Evolutionary conservation across 805 yeast species (phyloP).

Genomic region (Myxozyma udenii): DNA sequence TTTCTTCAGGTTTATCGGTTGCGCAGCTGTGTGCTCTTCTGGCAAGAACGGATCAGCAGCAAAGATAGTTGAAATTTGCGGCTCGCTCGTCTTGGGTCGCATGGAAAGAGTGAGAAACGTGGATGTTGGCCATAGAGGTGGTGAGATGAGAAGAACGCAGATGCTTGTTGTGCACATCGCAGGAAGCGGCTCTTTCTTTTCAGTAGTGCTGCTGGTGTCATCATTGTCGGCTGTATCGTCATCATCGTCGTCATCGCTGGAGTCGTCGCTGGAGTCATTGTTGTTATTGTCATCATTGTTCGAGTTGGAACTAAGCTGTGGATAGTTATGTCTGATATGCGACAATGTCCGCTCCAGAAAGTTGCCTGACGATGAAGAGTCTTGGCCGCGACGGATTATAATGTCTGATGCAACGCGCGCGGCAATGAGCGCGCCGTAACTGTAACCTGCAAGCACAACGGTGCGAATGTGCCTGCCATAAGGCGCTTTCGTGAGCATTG

Average conservation of each 20-base stretch:
- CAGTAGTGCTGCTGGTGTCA: not conserved
- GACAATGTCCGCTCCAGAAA: not conserved
- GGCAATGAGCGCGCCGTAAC: slow-evolving; percentile 25
- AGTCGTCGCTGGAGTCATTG: not conserved
- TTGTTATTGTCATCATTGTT: too few relatives aligned
- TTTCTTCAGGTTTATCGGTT: not conserved
- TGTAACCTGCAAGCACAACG: slow-evolving; percentile 20
- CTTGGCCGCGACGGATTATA: not conserved
- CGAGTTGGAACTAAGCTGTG: not conserved
- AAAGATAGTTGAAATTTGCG: slow-evolving; percentile 12
- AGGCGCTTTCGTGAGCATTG: slow-evolving; percentile 5
- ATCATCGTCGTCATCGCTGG: not conserved
- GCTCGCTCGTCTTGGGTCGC: slow-evolving; percentile 13
- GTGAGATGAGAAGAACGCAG: slow-evolving; percentile 18
- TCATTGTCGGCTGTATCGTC: not conserved
- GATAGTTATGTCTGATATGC: not conserved
- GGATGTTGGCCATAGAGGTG: slow-evolving; percentile 25
- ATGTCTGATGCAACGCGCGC: slow-evolving; percentile 8
- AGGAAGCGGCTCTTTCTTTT: not conserved
- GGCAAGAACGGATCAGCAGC: not conserved
- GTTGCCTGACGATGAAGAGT: not conserved
- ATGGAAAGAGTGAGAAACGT: slow-evolving; percentile 10
- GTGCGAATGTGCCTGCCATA: slow-evolving; percentile 9
- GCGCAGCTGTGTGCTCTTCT: not conserved
- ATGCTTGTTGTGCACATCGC: slow-evolving; percentile 9